Evolutionary conservation across 2,329 filamentous ascomycete genomes (phyloP).

Genomic region (Domatiomyces globalis): DNA sequence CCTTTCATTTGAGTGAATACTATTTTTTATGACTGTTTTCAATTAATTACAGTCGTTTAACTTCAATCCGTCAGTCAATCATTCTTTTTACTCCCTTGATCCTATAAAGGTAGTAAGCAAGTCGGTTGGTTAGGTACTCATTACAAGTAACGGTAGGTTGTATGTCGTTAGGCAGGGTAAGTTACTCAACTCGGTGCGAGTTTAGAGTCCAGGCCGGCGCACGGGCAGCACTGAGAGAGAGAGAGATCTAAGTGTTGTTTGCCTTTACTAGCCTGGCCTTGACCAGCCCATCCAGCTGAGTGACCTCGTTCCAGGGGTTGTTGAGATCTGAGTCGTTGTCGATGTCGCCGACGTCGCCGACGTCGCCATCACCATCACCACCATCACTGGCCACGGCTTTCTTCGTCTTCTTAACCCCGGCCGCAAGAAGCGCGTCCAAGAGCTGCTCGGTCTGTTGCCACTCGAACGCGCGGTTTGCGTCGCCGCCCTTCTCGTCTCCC

Average conservation of each 20-base stretch:
- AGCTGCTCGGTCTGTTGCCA: slow-evolving; percentile 14
- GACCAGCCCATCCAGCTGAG: background rate
- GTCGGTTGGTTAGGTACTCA: too few relatives aligned
- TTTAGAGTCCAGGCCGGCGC: too few relatives aligned
- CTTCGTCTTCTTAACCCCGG: slow-evolving; percentile 3
- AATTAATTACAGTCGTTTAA: too few relatives aligned
- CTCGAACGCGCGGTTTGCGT: slow-evolving; percentile 12
- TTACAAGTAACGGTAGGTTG: too few relatives aligned
- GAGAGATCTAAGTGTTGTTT: background rate
- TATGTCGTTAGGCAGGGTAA: too few relatives aligned
- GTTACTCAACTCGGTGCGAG: too few relatives aligned
- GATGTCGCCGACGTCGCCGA: background rate
- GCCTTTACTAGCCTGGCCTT: background rate
- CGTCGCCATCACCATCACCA: background rate
- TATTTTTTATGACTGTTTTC: too few relatives aligned
- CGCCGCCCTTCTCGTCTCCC: slow-evolving; percentile 14
- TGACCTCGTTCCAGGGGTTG: background rate
- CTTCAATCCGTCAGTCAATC: too few relatives aligned
- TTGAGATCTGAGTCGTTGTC: background rate
- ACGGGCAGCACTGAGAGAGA: too few relatives aligned
- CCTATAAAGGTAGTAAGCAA: too few relatives aligned
- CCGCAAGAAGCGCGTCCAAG: slow-evolving; percentile 10
- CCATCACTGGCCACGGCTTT: background rate
- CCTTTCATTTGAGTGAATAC: too few relatives aligned
- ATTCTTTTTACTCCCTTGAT: too few relatives aligned